Conservation (phyloP, 495 filamentous ascomycete species). For the Apiosordaria backusii region DNA sequence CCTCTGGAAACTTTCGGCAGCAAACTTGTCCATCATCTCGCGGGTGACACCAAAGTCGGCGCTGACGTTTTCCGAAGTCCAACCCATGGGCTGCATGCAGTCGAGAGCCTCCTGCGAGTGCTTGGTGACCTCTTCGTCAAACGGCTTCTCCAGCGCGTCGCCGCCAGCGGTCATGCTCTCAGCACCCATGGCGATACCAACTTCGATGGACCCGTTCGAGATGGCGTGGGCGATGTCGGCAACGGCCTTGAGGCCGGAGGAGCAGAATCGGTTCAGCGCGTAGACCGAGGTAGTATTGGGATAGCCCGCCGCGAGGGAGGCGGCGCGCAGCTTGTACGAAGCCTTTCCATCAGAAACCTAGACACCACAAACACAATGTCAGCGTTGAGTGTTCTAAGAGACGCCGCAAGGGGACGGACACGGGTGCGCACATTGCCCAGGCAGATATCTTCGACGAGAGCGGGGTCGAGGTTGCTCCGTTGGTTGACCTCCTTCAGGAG, state of each 20-base stretch:
- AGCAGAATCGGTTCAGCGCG: constrained; percentile 92
- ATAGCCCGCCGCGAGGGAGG: constrained; percentile 86
- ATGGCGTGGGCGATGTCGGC: constrained; percentile 95
- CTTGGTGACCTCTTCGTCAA: constrained; percentile 71
- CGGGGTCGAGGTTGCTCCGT: constrained; percentile 74
- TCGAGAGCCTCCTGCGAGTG: constrained; percentile 72
- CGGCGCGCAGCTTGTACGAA: constrained; percentile 84
- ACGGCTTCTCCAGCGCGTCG: constrained; percentile 63
- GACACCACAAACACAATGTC: neutral
- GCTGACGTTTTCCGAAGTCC: constrained; percentile 95
- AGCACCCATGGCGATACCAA: constrained; percentile 82
- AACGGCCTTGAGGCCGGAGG: constrained; percentile 88
- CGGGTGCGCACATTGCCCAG: constrained; percentile 73
- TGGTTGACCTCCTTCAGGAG: constrained; percentile 71
- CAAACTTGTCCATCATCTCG: constrained; percentile 76
- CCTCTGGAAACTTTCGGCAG: constrained; percentile 78
- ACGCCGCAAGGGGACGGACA: constrained; percentile 1
- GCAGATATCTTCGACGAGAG: constrained; percentile 85
- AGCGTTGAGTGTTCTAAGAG: neutral
- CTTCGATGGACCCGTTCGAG: constrained; percentile 69
- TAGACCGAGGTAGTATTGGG: constrained; percentile 81
- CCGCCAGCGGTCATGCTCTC: constrained; percentile 79
- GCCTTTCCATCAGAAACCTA: constrained; percentile 84
- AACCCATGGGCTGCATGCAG: constrained; percentile 94
- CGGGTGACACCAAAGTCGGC: constrained; percentile 82